Evolutionary conservation across 1,284 basidiomycete species (phyloP).

Genomic region (Malassezia pachydermatis): DNA sequence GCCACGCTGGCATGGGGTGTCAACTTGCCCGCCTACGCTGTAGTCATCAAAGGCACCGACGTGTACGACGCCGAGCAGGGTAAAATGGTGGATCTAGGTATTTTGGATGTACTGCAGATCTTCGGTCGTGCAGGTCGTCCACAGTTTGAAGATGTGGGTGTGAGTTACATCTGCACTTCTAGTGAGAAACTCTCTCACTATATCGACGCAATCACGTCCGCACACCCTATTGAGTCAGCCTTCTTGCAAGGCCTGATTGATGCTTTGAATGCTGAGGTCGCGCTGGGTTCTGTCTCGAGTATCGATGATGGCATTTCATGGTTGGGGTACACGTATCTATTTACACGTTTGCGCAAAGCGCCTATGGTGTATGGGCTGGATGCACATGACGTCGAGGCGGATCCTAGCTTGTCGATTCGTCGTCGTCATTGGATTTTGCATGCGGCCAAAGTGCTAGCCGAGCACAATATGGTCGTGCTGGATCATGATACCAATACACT

Average conservation of each 20-base stretch:
- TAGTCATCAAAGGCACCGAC: slow-evolving; percentile 93
- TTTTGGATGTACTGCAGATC: slow-evolving; percentile 88
- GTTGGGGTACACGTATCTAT: slow-evolving; percentile 95
- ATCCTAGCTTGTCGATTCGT: slow-evolving; percentile 67
- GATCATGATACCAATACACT: slow-evolving; percentile 60
- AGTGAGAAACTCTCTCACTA: slow-evolving; percentile 90
- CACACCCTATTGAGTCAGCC: slow-evolving; percentile 92
- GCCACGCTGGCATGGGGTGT: slow-evolving; percentile 99
- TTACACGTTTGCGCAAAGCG: slow-evolving; percentile 87
- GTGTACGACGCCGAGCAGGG: slow-evolving; percentile 57
- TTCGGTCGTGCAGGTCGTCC: slow-evolving; percentile 96
- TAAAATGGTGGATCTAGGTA: slow-evolving; percentile 78
- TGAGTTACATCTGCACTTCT: slow-evolving; percentile 90
- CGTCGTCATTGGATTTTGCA: slow-evolving; percentile 62
- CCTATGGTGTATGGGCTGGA: slow-evolving; percentile 79
- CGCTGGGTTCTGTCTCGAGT: slow-evolving; percentile 85
- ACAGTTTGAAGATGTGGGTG: slow-evolving; percentile 86
- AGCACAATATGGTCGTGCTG: slow-evolving; percentile 72
- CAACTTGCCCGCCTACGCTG: slow-evolving; percentile 94
- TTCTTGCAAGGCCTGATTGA: slow-evolving; percentile 76
- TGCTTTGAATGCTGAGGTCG: slow-evolving; percentile 86
- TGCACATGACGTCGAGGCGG: slow-evolving; percentile 62
- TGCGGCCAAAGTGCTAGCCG: slow-evolving; percentile 64
- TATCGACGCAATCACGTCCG: slow-evolving; percentile 71
- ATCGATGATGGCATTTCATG: slow-evolving; percentile 80